Evolutionary conservation across 129 eudicot species (phyloP), one percentile per base, ranked within the genome.

Genomic region (Heracleum sosnowskyi): DNA sequence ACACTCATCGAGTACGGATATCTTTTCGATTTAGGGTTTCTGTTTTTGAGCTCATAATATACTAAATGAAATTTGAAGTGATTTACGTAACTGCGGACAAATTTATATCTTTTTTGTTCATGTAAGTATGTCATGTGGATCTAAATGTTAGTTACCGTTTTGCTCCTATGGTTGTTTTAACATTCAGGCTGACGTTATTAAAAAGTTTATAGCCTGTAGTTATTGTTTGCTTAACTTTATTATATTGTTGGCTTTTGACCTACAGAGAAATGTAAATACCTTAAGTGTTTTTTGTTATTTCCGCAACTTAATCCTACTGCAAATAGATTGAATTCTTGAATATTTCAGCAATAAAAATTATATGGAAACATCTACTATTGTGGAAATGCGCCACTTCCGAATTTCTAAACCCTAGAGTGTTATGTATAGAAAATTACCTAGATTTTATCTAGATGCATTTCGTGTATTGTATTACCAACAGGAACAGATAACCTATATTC

Each of bases 1-100:
- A 33, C 80, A 37, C 87, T 95, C 62, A 78, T 91, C 57, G 84
- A 83, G 98, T 95, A 95, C 20, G 98, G 98, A 20, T 46, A 10
- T 82, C 53, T 77, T 53, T 11, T 76, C 79, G 45, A 24, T 36
- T 62, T 45, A n/a, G 20, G 35, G 28, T 46, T 74, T 66, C 72
- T 66, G 74, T 77, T 22, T 75, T 70, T 31, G 69, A 62, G 35
- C 41, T 64, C 42, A 76, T 51, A 16, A 71, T 63, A 53, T 44
- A 12, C 31, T 49, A 22, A 37, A 66, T 72, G 47, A 24, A 42
- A 60, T 82, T 45, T 55, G 44, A 45, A 41, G 22, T 41, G 64
- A 2, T 62, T 62, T 39, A 7, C 18, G 11, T 22, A 70, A 24
- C 16, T 36, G 33, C 39, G 2, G 39, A 33, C 10, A 66, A 16